Conservation (phyloP, 2,329 filamentous ascomycete genomes). For the Arthrobotrys iridis region DNA sequence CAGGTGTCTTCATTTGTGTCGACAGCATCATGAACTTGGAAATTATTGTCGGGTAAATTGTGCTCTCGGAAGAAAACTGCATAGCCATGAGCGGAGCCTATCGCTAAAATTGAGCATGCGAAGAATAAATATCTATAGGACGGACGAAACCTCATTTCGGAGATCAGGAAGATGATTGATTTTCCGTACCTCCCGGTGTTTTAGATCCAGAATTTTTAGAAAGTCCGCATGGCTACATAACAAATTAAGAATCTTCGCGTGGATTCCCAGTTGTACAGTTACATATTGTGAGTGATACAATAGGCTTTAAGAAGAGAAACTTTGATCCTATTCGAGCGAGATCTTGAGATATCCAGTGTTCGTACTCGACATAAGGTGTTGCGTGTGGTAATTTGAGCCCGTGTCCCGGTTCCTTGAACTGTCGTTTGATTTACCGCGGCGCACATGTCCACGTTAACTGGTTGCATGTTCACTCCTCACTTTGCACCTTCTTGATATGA, state of each 20-base stretch:
- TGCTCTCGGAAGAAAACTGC: constrained; percentile 32
- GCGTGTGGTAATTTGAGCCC: no score
- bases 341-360: no score
- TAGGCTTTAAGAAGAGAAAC: no score
- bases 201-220: no score
- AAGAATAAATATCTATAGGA: background rate
- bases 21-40: constrained; percentile 28
- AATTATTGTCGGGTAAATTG: constrained; percentile 2
- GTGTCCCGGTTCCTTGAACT: no score
- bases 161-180: background rate
- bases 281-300: no score
- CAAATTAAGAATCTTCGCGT: no score
- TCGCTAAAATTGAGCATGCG: background rate
- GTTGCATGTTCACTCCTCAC: background rate
- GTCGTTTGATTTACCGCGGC: constrained; percentile 25
- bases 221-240: no score
- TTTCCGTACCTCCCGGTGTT: no score
- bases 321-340: no score
- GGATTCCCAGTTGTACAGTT: no score
- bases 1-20: constrained; percentile 11
- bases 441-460: background rate
- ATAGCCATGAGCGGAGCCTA: background rate
- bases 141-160: background rate
- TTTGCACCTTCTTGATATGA: constrained; percentile 28
- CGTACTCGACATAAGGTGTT: no score